Conservation (phyloP, 1,284 basidiomycete genomes). For the Trichosporon asahii region DNA sequence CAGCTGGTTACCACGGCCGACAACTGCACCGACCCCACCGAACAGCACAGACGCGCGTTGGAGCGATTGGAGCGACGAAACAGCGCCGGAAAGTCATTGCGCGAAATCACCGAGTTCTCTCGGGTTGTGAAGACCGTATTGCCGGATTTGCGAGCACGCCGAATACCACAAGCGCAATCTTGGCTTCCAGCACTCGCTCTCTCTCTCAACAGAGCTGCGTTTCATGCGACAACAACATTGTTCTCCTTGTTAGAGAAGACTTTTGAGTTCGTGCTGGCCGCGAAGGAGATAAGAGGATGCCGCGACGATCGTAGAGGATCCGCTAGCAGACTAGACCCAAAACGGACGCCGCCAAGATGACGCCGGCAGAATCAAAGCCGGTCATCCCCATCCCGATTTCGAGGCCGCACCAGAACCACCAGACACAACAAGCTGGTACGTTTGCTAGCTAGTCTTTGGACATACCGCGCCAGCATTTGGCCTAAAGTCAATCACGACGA, state of each 20-base stretch:
- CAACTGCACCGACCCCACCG: neutral
- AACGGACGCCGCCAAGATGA: neutral
- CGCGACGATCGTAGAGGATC: neutral
- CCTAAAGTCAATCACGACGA: neutral
- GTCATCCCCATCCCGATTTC: conserved; percentile 1
- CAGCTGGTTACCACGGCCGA: neutral
- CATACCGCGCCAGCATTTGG: neutral
- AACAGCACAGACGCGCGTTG: too few relatives aligned
- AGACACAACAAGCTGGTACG: neutral
- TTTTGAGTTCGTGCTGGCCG: too few relatives aligned
- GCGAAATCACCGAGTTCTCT: conserved; percentile 3
- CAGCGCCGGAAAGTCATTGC: neutral
- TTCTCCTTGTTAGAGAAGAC: too few relatives aligned
- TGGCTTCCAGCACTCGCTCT: neutral
- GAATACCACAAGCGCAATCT: neutral
- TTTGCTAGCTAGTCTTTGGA: neutral
- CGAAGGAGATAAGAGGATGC: neutral
- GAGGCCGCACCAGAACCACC: neutral
- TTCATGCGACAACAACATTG: neutral
- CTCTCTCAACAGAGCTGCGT: neutral
- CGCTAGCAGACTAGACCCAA: neutral
- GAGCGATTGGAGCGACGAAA: neutral
- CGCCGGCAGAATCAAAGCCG: conserved; percentile 7
- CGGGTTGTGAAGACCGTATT: conserved; percentile 4
- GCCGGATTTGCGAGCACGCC: conserved; percentile 2